phyloP scores from a whole-genome alignment of 179 eudicot species.

The Drosera spatulata region DNA sequence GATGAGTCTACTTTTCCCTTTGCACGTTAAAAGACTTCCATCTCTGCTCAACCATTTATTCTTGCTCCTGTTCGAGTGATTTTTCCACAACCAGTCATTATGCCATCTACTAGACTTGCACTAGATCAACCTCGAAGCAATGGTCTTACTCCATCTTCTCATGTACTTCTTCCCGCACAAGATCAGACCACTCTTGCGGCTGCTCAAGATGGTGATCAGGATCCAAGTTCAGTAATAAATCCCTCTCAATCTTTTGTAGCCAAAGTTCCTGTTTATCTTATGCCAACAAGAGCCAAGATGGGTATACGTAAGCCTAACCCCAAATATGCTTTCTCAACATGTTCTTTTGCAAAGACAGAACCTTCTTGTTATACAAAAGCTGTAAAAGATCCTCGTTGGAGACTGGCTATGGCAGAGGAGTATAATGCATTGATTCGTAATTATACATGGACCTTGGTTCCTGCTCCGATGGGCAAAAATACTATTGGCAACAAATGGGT shows the following conservation, averaged over 20 bases:
- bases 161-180: not conserved
- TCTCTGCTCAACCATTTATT: not conserved
- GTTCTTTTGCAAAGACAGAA: not conserved
- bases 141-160: not conserved
- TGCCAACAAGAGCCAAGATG: not conserved
- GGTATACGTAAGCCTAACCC: not conserved
- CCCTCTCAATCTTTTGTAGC: no score
- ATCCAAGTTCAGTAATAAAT: no score
- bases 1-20: not conserved
- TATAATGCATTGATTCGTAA: not conserved
- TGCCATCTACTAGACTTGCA: no score
- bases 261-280: not conserved
- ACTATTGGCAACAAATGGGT: not conserved
- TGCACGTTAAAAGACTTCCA: not conserved
- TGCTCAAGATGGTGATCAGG: no score
- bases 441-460: not conserved
- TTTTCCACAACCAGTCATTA: not conserved
- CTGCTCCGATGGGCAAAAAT: not conserved
- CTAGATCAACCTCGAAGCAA: no score
- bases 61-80: no score
- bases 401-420: not conserved
- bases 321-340: not conserved
- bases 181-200: no score
- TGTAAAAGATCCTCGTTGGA: not conserved
- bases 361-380: not conserved